phyloP scores from a whole-genome alignment of 2,329 filamentous ascomycete genomes.

The Acephala macrosclerotiorum region DNA sequence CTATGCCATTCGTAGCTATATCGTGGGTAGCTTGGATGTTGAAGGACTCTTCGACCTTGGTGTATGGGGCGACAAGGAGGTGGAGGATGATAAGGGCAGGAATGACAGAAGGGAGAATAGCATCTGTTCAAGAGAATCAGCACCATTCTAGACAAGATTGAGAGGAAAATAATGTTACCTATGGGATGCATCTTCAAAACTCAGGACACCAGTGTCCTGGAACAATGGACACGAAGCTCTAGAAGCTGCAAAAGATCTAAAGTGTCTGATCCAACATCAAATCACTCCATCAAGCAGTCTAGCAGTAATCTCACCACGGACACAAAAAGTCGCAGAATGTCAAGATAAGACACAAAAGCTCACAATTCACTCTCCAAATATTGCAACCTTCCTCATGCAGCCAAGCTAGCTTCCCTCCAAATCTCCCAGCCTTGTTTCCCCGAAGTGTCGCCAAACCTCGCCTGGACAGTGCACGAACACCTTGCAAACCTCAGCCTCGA shows the following conservation, averaged over 20 bases:
- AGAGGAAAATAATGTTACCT: slow-evolving; percentile 27
- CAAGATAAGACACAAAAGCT: background rate
- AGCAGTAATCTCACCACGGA: background rate
- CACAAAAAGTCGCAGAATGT: background rate
- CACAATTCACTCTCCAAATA: background rate
- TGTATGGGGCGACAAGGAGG: slow-evolving; percentile 81
- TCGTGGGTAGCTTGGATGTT: slow-evolving; percentile 95
- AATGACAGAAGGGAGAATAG: slow-evolving; percentile 60
- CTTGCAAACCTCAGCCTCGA: background rate
- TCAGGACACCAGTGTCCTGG: background rate
- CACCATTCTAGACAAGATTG: background rate
- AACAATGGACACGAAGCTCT: slow-evolving; percentile 12
- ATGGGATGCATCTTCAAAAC: slow-evolving; percentile 37
- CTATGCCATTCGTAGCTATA: slow-evolving; percentile 81
- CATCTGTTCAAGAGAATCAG: slow-evolving; percentile 47
- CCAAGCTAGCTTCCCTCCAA: background rate
- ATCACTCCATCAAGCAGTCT: background rate
- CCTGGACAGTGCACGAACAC: background rate
- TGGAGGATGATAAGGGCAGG: slow-evolving; percentile 72
- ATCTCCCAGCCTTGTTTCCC: background rate
- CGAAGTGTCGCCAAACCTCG: background rate
- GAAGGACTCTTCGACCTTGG: slow-evolving; percentile 98
- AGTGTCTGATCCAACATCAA: slow-evolving; percentile 11
- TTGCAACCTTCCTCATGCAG: background rate
- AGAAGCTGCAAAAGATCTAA: slow-evolving; percentile 17